Base-by-base conservation (phyloP, 106 monocot genomes). In the Narthecium ossifragum region DNA sequence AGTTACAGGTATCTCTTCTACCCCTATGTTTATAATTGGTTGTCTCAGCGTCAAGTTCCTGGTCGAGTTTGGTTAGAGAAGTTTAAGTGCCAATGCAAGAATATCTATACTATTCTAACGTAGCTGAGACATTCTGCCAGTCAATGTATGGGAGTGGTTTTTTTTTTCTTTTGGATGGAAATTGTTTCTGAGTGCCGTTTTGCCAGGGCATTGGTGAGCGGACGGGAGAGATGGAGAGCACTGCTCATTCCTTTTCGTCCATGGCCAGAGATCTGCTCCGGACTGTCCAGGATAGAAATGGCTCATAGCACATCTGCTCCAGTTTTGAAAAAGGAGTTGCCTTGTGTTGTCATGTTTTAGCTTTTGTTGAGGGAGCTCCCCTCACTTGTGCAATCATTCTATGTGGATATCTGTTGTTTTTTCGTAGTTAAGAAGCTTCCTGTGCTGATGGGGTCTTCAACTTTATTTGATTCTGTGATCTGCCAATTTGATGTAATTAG, bases 161-260 rank as follows among this genome's bases (percentile, higher is more conserved):
- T 23, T 14, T 8, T 45, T 56, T 34, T 53, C 8, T n/a, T 22
- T 34, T 36, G 9, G 12, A 29, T 46, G 9, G n/a, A 3, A 24
- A 40, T 39, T 59, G 12, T 24, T 26, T 38, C 8, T 14, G 3
- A 34, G 50, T 34, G 45, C 8, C 12, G 15, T 34, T 36, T 14
- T 3, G 4, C n/a, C 64, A 90, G 92, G 75, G 56, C 56, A 81
- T 83, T 31, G 66, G 54, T 28, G 29, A 60, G 34, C 58, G 70
- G 53, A 60, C 86, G 11, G 27, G 80, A 25, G 87, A 84, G 49
- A 87, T 92, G 87, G 40, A 82, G 20, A 72, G 77, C 26, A 78
- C 48, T 29, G 92, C 92, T 43, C 74, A 72, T 26, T 73, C 80
- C 8, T 92, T 88, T 64, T 88, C 87, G 21, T 72, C 87, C 0